A percentile compares a stretch with the other conserved stretches of the same genome.
These are phyloP conservation scores for Umbelopsis sp. DNA, from an alignment of 192 early-diverging fungal species.

Conservation along the genomic window DNA sequence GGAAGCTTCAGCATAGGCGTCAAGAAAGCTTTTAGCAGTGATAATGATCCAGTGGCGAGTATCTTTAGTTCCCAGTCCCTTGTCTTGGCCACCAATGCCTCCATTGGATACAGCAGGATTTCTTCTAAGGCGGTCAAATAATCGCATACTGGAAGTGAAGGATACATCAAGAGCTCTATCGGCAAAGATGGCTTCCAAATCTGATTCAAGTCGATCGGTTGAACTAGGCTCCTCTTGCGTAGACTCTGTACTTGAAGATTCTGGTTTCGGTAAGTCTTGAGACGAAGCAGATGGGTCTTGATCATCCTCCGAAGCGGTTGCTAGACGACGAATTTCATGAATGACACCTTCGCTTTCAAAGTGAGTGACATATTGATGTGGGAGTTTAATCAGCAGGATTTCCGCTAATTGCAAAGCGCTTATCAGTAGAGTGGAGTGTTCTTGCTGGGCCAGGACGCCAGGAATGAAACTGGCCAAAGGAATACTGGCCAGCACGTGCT, in stretches of 20 bases:
- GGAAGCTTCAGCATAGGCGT: not conserved
- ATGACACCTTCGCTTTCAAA: constrained; percentile 81
- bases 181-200: not conserved
- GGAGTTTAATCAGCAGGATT: constrained; percentile 67
- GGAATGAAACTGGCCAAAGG: constrained; percentile 55
- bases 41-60: constrained; percentile 45
- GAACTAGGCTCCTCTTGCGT: not conserved
- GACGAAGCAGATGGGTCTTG: not conserved
- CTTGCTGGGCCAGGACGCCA: constrained; percentile 47
- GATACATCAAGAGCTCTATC: not conserved
- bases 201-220: not conserved
- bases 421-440: constrained; percentile 55
- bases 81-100: constrained; percentile 29
- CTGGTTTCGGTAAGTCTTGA: not conserved
- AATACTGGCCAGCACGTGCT: constrained; percentile 49
- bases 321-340: constrained; percentile 51
- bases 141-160: constrained; percentile 9
- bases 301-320: constrained; percentile 18
- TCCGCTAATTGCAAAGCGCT: constrained; percentile 64
- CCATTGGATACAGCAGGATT: not conserved
- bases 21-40: constrained; percentile 17
- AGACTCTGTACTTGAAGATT: not conserved
- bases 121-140: constrained; percentile 13
- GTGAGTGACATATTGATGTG: constrained; percentile 51
- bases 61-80: constrained; percentile 45